These are phyloP conservation scores for Cyclostephanos tholiformis DNA, from an alignment of 108 stramenopile genomes.

Conservation along the genomic window DNA sequence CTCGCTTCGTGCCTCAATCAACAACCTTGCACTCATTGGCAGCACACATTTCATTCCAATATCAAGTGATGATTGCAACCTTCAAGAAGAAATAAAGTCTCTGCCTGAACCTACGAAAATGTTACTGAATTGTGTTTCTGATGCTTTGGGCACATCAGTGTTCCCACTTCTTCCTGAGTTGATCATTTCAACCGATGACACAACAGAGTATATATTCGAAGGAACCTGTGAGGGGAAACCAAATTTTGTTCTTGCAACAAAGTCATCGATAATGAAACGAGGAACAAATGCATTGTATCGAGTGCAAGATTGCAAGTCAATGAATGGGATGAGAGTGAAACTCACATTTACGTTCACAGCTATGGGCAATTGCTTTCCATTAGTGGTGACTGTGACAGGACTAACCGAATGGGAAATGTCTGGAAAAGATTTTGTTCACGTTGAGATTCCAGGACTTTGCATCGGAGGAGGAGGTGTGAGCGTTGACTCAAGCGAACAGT, in stretches of 20 bases:
- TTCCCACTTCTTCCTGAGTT: not conserved
- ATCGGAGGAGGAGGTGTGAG: slow-evolving; percentile 4
- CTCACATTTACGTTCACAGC: slow-evolving; percentile 4
- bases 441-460: slow-evolving; percentile 3
- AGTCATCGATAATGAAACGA: not conserved
- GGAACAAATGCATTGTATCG: not conserved
- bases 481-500: not conserved
- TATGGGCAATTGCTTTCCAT: slow-evolving; percentile 2
- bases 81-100: not conserved
- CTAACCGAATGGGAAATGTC: not conserved
- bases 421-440: slow-evolving; percentile 1
- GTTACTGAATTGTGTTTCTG: not conserved
- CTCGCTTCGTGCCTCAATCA: not conserved
- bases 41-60: slow-evolving; percentile 1
- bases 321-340: slow-evolving; percentile 4
- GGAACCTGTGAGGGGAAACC: slow-evolving; percentile 2
- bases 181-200: slow-evolving; percentile 4
- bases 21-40: not conserved
- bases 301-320: slow-evolving; percentile 1
- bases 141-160: slow-evolving; percentile 1
- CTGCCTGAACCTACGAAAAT: slow-evolving; percentile 1
- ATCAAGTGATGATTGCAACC: slow-evolving; percentile 1
- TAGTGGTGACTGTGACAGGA: slow-evolving; percentile 1
- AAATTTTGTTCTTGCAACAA: not conserved
- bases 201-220: slow-evolving; percentile 1